Conservation (phyloP, 371 early-diverging fungal species). For the Circinella umbellata region DNA sequence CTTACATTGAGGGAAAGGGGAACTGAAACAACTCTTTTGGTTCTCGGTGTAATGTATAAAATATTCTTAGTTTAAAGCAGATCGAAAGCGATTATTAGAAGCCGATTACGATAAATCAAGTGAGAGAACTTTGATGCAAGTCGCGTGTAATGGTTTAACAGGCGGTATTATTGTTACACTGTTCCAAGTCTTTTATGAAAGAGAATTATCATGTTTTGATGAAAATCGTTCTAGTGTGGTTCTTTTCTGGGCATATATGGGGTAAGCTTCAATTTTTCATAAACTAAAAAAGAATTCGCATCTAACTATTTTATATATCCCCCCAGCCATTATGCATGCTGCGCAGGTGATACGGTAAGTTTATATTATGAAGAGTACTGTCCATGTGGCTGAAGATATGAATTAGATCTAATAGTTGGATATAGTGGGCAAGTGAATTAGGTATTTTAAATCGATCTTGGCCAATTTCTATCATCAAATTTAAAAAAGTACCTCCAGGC, state of each 20-base stretch:
- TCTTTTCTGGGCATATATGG: slow-evolving; percentile 61
- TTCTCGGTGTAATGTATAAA: no score
- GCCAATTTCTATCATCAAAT: slow-evolving; percentile 80
- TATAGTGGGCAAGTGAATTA: slow-evolving; percentile 85
- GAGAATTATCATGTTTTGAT: slow-evolving; percentile 30
- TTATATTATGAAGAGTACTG: no score
- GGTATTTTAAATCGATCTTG: slow-evolving; percentile 75
- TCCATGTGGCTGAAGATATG: background rate
- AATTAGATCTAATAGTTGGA: background rate
- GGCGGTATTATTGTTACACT: slow-evolving; percentile 71
- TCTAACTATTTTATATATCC: no score
- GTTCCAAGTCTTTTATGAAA: slow-evolving; percentile 52
- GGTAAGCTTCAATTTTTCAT: slow-evolving; percentile 29
- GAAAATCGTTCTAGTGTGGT: slow-evolving; percentile 37
- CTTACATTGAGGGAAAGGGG: no score
- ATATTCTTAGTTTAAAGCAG: slow-evolving; percentile 60
- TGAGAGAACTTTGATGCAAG: slow-evolving; percentile 75
- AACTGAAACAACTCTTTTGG: no score
- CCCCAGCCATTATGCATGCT: slow-evolving; percentile 79
- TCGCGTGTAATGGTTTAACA: slow-evolving; percentile 78
- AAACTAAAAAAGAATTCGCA: background rate
- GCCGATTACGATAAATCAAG: slow-evolving; percentile 54
- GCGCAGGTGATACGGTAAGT: slow-evolving; percentile 82
- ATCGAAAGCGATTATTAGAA: slow-evolving; percentile 71
- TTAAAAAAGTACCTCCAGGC: slow-evolving; percentile 80